Conservation (phyloP, 805 yeast species). For the Ogataea wickerhamii region DNA sequence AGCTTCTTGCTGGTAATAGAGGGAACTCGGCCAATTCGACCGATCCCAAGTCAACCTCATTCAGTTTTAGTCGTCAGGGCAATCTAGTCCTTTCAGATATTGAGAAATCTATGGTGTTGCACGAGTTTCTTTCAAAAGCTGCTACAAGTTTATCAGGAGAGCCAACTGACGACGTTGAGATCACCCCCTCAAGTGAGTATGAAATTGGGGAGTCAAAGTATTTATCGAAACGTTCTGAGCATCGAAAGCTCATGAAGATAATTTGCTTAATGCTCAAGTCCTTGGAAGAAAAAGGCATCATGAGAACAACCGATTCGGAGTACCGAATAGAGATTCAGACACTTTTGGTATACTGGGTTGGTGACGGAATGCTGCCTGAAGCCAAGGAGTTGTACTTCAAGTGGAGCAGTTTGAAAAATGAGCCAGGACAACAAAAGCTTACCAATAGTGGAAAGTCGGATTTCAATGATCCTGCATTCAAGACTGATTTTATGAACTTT, state of each 20-base stretch:
- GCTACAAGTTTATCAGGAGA: slow-evolving; percentile 41
- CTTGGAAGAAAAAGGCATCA: slow-evolving; percentile 41
- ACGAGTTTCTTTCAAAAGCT: slow-evolving; percentile 62
- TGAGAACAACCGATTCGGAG: slow-evolving; percentile 45
- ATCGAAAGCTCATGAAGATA: slow-evolving; percentile 43
- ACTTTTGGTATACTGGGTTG: slow-evolving; percentile 62
- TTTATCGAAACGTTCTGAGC: slow-evolving; percentile 31
- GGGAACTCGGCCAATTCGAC: slow-evolving; percentile 34
- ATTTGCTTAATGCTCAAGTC: slow-evolving; percentile 62
- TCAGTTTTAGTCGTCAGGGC: slow-evolving; percentile 57
- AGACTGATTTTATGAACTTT: slow-evolving; percentile 6
- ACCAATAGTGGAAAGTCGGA: not conserved
- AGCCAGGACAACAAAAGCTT: not conserved
- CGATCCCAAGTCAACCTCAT: slow-evolving; percentile 15
- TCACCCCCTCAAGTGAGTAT: slow-evolving; percentile 8
- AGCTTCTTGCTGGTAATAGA: slow-evolving; percentile 53
- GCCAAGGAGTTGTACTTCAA: slow-evolving; percentile 52
- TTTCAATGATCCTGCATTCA: not conserved
- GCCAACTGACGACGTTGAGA: slow-evolving; percentile 22
- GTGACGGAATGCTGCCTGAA: slow-evolving; percentile 47
- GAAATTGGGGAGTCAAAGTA: slow-evolving; percentile 19
- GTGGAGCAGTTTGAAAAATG: slow-evolving; percentile 6
- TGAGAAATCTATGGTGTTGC: slow-evolving; percentile 64
- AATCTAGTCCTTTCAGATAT: slow-evolving; percentile 48
- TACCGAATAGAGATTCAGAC: slow-evolving; percentile 58